Percentiles rank a stretch among this genome's conserved stretches.
Evolutionary conservation across 2,329 filamentous ascomycete genomes (phyloP).

Genomic region (Verticillium longisporum): DNA sequence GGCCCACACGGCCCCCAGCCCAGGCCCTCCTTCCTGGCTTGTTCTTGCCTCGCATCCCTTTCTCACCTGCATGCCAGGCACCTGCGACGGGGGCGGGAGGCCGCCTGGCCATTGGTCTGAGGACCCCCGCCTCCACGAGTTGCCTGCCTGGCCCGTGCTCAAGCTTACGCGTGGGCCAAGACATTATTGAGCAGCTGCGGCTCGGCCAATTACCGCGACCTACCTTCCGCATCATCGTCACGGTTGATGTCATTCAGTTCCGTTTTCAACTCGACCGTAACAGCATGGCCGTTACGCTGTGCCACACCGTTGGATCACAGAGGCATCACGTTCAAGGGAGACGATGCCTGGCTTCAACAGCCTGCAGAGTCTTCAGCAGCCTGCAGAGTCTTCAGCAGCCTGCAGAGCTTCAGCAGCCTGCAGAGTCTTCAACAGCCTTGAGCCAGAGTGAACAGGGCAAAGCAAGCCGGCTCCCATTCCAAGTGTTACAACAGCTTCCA

Average conservation of each 20-base stretch:
- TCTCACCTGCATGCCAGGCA: slow-evolving; percentile 2
- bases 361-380: background rate
- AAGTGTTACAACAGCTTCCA: background rate
- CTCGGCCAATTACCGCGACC: background rate
- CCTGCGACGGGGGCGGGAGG: slow-evolving; percentile 8
- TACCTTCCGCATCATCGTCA: too few species aligned
- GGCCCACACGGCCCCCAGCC: background rate
- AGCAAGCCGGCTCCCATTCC: background rate
- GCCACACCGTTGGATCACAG: too few species aligned
- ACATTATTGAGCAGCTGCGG: background rate
- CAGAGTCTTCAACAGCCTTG: too few species aligned
- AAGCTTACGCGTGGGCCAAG: background rate
- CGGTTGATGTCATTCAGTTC: too few species aligned
- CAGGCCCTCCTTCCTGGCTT: background rate
- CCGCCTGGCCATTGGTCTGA: background rate
- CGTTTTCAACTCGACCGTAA: too few species aligned
- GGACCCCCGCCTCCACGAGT: background rate
- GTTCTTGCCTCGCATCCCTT: slow-evolving; percentile 1
- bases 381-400: too few species aligned
- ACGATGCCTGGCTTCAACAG: too few species aligned
- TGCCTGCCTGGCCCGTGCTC: background rate
- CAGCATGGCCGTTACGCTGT: too few species aligned
- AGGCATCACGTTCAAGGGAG: too few species aligned
- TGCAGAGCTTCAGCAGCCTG: too few species aligned
- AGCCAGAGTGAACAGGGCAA: too few species aligned